phyloP scores from a whole-genome alignment of 257 asterid genomes.

The Misopates orontium region DNA sequence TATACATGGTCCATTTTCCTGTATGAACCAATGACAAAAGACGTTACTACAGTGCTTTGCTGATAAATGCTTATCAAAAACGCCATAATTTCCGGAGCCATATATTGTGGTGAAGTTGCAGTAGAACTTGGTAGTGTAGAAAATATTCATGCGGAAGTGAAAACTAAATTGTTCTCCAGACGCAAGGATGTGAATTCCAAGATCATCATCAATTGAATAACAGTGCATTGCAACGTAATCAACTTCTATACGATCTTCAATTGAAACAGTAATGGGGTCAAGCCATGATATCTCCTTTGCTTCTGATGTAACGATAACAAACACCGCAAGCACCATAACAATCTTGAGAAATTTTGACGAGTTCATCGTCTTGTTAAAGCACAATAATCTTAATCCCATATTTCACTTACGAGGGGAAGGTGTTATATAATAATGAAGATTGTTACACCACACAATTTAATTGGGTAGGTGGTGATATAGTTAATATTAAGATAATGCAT shows the following conservation, averaged over 20 bases:
- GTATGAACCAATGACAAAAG: neutral
- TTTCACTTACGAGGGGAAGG: no score
- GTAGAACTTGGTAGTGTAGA: neutral
- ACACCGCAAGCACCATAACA: no score
- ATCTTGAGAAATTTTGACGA: no score
- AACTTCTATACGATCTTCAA: neutral
- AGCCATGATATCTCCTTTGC: no score
- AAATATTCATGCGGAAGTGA: neutral
- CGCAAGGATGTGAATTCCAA: neutral
- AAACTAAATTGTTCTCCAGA: neutral
- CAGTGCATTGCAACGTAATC: conserved; percentile 1
- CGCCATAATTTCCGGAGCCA: conserved; percentile 15
- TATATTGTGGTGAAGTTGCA: neutral
- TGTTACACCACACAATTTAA: no score
- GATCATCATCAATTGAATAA: neutral
- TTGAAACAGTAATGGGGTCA: neutral
- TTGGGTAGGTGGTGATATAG: no score
- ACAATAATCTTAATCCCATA: no score
- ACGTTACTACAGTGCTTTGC: neutral
- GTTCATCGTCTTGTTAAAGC: no score
- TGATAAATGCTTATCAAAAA: neutral
- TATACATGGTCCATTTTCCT: neutral
- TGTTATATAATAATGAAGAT: no score
- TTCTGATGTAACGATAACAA: no score
- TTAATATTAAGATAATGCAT: no score